These are phyloP conservation scores for Tricholoma flavovirens DNA, from an alignment of 768 basidiomycete genomes.

Conservation along the genomic window DNA sequence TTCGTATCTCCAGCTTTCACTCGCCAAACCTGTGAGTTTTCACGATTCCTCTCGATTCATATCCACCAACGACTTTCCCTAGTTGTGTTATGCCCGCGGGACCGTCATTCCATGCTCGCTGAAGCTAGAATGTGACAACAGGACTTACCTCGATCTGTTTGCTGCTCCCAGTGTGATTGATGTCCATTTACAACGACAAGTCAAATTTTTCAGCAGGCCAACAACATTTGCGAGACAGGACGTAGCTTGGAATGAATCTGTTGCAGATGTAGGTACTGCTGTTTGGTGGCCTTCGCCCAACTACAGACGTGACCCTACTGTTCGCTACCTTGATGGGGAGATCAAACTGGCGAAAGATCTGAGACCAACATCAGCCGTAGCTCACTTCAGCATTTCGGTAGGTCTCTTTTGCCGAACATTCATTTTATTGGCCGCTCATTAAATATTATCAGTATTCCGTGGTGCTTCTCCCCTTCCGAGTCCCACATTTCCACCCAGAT, in stretches of 20 bases:
- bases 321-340: conserved; percentile 46
- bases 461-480: conserved; percentile 40
- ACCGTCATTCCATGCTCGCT: conserved; percentile 42
- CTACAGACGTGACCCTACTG: conserved; percentile 21
- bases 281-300: conserved; percentile 43
- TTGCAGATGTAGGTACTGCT: conserved; percentile 39
- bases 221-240: conserved; percentile 29
- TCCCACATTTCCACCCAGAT: conserved; percentile 32
- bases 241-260: conserved; percentile 40
- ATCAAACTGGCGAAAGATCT: conserved; percentile 47
- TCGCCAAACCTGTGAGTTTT: conserved; percentile 40
- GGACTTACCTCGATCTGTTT: conserved; percentile 35
- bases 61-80: conserved; percentile 1
- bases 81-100: conserved; percentile 47
- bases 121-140: conserved; percentile 34
- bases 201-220: conserved; percentile 37
- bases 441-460: conserved; percentile 35
- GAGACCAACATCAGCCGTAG: conserved; percentile 43
- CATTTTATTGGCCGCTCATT: not conserved
- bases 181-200: conserved; percentile 34
- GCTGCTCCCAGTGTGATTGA: conserved; percentile 34
- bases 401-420: conserved; percentile 9
- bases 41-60: not conserved
- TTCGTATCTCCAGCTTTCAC: conserved; percentile 28
- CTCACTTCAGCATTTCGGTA: conserved; percentile 47